Evolutionary conservation across 768 basidiomycete species (phyloP).

Genomic region (Mycena floridula): DNA sequence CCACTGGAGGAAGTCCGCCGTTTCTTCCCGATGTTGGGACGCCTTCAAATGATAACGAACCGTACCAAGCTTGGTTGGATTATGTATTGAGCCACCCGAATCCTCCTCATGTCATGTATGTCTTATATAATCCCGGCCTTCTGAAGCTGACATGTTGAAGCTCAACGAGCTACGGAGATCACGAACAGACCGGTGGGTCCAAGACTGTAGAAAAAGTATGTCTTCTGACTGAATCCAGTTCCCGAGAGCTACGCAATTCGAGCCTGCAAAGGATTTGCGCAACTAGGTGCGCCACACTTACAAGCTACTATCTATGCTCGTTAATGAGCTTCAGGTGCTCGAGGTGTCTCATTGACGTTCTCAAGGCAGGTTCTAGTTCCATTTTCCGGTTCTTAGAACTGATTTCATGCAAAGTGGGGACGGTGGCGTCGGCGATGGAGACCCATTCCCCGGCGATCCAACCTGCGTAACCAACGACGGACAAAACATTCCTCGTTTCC

Average conservation of each 20-base stretch:
- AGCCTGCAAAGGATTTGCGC: slow-evolving; percentile 56
- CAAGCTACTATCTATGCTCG: no score
- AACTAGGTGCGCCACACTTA: no score
- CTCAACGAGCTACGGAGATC: slow-evolving; percentile 68
- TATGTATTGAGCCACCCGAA: no score
- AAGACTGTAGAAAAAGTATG: not conserved
- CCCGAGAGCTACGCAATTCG: slow-evolving; percentile 51
- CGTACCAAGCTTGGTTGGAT: no score
- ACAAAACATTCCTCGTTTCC: slow-evolving; percentile 47
- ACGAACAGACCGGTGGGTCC: slow-evolving; percentile 57
- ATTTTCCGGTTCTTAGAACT: no score
- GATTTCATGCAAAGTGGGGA: no score
- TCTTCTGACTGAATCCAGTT: slow-evolving; percentile 27
- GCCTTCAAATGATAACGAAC: slow-evolving; percentile 41
- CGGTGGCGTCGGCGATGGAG: slow-evolving; percentile 48
- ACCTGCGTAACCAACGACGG: slow-evolving; percentile 59
- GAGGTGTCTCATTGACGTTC: slow-evolving; percentile 61
- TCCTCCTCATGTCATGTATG: no score
- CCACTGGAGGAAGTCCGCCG: slow-evolving; percentile 5
- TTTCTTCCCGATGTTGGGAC: slow-evolving; percentile 4
- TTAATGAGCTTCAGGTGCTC: no score
- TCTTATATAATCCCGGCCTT: not conserved
- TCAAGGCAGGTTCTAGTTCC: no score
- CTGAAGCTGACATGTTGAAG: slow-evolving; percentile 25
- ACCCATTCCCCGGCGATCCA: slow-evolving; percentile 31